A percentile compares a stretch with the other conserved stretches of the same genome.
These are phyloP conservation scores for Sporothrix brasiliensis DNA, from an alignment of 2,329 filamentous ascomycete species.

Conservation along the genomic window DNA sequence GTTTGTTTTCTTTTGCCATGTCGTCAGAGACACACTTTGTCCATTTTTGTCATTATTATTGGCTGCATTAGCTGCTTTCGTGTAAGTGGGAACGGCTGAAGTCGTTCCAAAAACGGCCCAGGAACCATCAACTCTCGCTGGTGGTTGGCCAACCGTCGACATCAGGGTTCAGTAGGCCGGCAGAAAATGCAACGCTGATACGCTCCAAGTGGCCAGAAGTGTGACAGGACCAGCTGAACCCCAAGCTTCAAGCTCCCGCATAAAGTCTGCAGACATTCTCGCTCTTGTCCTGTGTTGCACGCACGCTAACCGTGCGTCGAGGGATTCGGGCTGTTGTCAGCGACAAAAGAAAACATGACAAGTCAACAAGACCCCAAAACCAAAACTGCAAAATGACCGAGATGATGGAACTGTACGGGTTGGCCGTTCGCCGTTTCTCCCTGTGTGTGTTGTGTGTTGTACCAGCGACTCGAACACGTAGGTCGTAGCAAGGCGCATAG, in stretches of 20 bases:
- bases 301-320: conserved; percentile 12
- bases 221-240: conserved; percentile 22
- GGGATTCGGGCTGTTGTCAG: no score
- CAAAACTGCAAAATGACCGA: conserved; percentile 15
- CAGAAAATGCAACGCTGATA: conserved; percentile 15
- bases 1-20: not conserved
- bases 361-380: not conserved
- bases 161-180: not conserved
- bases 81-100: conserved; percentile 17
- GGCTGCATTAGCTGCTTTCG: not conserved
- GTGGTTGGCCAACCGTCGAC: conserved; percentile 21
- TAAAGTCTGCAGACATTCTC: not conserved
- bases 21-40: not conserved
- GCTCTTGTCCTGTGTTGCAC: not conserved
- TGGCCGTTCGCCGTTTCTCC: conserved; percentile 19
- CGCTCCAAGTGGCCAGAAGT: not conserved
- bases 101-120: conserved; percentile 7
- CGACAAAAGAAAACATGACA: not conserved
- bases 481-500: no score
- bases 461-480: not conserved
- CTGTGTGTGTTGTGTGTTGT: conserved; percentile 11
- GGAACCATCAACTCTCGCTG: not conserved
- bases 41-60: no score
- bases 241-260: not conserved
- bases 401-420: conserved; percentile 16